Conservation (phyloP, 257 asterid genomes). For the Thymus quinquecostatus region DNA sequence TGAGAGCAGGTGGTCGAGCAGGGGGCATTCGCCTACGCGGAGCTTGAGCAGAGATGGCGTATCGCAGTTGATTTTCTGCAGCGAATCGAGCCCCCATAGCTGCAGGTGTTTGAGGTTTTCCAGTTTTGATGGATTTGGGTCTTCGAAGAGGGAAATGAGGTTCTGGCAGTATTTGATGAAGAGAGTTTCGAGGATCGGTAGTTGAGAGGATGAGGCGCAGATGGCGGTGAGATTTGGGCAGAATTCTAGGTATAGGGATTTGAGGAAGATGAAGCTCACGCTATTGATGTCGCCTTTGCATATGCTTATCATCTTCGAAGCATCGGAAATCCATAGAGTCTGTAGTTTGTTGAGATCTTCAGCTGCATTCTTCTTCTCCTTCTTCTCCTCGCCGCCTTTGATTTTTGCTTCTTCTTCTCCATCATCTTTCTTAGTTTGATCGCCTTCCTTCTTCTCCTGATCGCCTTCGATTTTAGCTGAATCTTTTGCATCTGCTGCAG, state of each 20-base stretch:
- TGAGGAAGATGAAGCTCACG: constrained; percentile 34
- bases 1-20: constrained; percentile 26
- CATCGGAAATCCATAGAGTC: constrained; percentile 38
- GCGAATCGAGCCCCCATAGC: constrained; percentile 43
- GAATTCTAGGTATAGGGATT: constrained; percentile 41
- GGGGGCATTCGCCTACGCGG: constrained; percentile 46
- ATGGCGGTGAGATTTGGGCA: constrained; percentile 40
- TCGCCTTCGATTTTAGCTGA: too few species aligned
- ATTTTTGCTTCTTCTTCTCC: neutral
- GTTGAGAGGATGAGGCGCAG: constrained; percentile 30
- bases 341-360: constrained; percentile 18
- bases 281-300: neutral
- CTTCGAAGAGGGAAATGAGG: constrained; percentile 31
- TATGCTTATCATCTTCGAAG: constrained; percentile 24
- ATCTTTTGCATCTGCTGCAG: too few species aligned
- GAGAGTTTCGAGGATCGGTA: constrained; percentile 39
- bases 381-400: neutral
- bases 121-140: constrained; percentile 9
- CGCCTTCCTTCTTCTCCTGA: neutral
- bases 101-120: constrained; percentile 30
- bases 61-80: constrained; percentile 18
- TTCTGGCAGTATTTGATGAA: constrained; percentile 40
- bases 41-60: constrained; percentile 25
- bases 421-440: neutral
- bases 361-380: neutral